These are phyloP conservation scores for Darksidea phi DNA, from an alignment of 495 filamentous ascomycete genomes.

Conservation along the genomic window DNA sequence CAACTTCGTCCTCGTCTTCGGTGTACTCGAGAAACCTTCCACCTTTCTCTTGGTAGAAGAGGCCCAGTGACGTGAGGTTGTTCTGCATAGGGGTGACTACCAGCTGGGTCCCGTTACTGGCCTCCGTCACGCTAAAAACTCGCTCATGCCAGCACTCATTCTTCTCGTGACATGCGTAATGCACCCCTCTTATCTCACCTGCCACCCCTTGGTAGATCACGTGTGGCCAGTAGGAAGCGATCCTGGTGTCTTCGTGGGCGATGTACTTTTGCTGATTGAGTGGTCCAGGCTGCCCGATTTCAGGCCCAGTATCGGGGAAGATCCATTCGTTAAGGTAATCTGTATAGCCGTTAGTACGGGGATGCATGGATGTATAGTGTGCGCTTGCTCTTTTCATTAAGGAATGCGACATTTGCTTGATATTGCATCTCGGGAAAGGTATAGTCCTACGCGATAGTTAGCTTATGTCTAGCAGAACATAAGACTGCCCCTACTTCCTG, in stretches of 20 bases:
- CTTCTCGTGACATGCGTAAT: slow-evolving; percentile 13
- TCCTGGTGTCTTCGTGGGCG: slow-evolving; percentile 3
- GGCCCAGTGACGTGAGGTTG: slow-evolving; percentile 9
- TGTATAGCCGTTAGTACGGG: neutral
- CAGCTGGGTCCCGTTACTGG: slow-evolving; percentile 14
- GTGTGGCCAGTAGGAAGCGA: slow-evolving; percentile 22
- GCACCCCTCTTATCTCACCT: slow-evolving; percentile 12
- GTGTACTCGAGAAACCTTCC: slow-evolving; percentile 12
- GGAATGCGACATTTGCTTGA: slow-evolving; percentile 15
- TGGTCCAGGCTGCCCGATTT: slow-evolving; percentile 10
- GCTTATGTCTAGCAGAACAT: neutral
- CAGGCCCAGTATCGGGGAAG: slow-evolving; percentile 14
- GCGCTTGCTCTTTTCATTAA: slow-evolving; percentile 7
- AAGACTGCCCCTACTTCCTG: neutral
- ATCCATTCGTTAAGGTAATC: slow-evolving; percentile 26
- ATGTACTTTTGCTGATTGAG: slow-evolving; percentile 22
- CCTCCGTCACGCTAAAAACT: slow-evolving; percentile 4
- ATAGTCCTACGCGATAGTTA: slow-evolving; percentile 12
- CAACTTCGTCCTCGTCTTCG: slow-evolving; percentile 1
- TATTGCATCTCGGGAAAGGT: slow-evolving; percentile 7
- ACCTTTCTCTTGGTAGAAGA: slow-evolving; percentile 20
- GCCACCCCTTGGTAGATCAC: slow-evolving; percentile 18
- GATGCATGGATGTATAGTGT: neutral
- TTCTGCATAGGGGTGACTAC: slow-evolving; percentile 5
- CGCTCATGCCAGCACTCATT: slow-evolving; percentile 19